Evolutionary conservation across 169 alveolate species (phyloP).

Genomic region (Cryptosporidium felis): DNA sequence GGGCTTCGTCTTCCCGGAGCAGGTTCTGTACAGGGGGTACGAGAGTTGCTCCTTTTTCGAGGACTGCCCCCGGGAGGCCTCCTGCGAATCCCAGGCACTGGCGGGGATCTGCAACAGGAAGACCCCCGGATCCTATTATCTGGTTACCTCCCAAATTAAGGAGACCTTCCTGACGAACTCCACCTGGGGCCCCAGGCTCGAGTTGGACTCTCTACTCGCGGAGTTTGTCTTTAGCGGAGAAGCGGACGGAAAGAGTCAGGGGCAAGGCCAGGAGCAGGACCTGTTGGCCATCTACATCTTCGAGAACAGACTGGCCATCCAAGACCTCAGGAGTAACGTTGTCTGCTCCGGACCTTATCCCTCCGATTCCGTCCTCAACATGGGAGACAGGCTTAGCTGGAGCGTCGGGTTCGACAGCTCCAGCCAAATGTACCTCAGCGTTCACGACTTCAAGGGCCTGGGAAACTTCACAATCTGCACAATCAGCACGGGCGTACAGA

Average conservation of each 20-base stretch:
- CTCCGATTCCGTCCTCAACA: neutral
- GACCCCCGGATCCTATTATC: slow-evolving; percentile 11
- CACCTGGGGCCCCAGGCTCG: slow-evolving; percentile 52
- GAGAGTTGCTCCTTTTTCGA: slow-evolving; percentile 41
- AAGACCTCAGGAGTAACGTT: slow-evolving; percentile 26
- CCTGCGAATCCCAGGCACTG: slow-evolving; percentile 24
- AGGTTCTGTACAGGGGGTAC: slow-evolving; percentile 30
- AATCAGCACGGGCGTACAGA: slow-evolving; percentile 1
- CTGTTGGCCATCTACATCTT: slow-evolving; percentile 18
- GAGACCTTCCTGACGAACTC: slow-evolving; percentile 40
- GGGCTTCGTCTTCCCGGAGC: slow-evolving; percentile 16
- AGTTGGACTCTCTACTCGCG: neutral
- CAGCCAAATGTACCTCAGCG: slow-evolving; percentile 22
- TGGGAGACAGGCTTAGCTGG: slow-evolving; percentile 42
- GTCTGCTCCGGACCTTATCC: slow-evolving; percentile 62
- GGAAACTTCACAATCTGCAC: slow-evolving; percentile 48
- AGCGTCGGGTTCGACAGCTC: slow-evolving; percentile 33
- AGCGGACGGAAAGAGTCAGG: too few relatives aligned
- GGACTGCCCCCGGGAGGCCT: slow-evolving; percentile 27
- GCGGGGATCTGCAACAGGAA: slow-evolving; percentile 19
- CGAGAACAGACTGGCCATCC: slow-evolving; percentile 52
- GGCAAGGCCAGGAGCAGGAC: neutral
- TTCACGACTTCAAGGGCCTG: neutral
- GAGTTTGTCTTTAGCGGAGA: neutral
- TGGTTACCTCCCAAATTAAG: neutral